These are phyloP conservation scores for Botrytis elliptica DNA, from an alignment of 2,329 filamentous ascomycete species.

Conservation along the genomic window DNA sequence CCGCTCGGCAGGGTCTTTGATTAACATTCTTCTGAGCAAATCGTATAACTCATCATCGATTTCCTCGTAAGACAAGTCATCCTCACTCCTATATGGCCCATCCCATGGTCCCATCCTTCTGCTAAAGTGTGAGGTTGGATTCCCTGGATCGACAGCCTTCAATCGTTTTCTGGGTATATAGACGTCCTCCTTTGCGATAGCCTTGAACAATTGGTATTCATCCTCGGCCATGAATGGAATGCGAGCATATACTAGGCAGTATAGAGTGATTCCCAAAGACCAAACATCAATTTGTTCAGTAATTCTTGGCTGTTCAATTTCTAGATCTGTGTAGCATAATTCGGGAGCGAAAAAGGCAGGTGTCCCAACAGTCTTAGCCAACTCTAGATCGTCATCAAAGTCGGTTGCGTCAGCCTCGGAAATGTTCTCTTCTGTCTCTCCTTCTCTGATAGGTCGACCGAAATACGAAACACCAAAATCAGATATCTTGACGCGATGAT, in stretches of 20 bases:
- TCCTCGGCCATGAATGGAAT: constrained; percentile 92
- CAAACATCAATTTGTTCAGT: constrained; percentile 96
- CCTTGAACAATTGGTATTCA: constrained; percentile 86
- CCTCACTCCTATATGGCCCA: constrained; percentile 72
- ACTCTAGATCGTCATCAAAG: constrained; percentile 87
- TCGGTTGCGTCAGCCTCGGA: constrained; percentile 82
- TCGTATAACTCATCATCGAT: constrained; percentile 79
- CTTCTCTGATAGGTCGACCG: constrained; percentile 80
- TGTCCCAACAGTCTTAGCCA: constrained; percentile 98
- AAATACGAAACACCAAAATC: constrained; percentile 99
- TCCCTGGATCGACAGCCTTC: constrained; percentile 67
- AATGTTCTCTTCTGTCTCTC: constrained; percentile 70
- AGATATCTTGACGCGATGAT: constrained; percentile 91
- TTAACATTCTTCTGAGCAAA: constrained; percentile 74
- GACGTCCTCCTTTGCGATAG: constrained; percentile 88
- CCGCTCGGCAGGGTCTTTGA: constrained; percentile 83
- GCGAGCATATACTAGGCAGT: constrained; percentile 90
- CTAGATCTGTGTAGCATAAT: constrained; percentile 83
- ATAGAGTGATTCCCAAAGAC: constrained; percentile 94
- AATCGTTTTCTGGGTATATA: constrained; percentile 82
- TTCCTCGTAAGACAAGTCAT: constrained; percentile 80
- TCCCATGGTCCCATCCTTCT: constrained; percentile 45
- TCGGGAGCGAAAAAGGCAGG: constrained; percentile 98
- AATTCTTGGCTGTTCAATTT: constrained; percentile 68
- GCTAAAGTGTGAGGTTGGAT: constrained; percentile 55